These are phyloP conservation scores for Aspergillus persii DNA, from an alignment of 2,329 filamentous ascomycete species.

Conservation along the genomic window DNA sequence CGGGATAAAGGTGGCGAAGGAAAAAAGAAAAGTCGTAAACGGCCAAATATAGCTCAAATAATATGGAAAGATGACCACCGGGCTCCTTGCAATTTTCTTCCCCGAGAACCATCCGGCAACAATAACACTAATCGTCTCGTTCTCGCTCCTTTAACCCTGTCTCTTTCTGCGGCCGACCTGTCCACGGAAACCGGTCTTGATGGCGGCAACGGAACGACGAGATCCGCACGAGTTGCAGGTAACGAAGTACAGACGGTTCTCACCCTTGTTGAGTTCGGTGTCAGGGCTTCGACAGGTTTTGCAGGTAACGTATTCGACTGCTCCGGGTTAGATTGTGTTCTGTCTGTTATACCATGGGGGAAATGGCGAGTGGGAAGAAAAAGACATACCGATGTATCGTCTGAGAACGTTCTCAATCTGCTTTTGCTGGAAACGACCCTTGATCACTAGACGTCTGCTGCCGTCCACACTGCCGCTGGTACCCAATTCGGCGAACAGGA, in stretches of 20 bases:
- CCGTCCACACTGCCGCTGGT: conserved; percentile 95
- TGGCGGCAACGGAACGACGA: conserved; percentile 86
- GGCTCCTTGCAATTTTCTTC: conserved; percentile 8
- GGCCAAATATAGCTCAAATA: conserved; percentile 15
- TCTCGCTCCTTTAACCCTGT: conserved; percentile 62
- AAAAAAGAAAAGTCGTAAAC: conserved; percentile 13
- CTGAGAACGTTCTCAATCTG: conserved; percentile 96
- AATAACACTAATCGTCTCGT: not conserved
- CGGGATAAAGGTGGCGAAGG: conserved; percentile 5
- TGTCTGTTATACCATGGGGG: not conserved
- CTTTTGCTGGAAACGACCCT: conserved; percentile 99
- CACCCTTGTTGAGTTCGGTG: conserved; percentile 95
- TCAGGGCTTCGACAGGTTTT: conserved; percentile 96
- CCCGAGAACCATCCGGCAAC: conserved; percentile 4
- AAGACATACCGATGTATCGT: conserved; percentile 81
- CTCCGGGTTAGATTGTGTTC: not conserved
- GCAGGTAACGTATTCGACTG: conserved; percentile 96
- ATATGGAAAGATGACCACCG: conserved; percentile 10
- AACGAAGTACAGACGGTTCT: conserved; percentile 98
- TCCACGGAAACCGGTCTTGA: conserved; percentile 99
- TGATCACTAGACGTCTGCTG: conserved; percentile 90
- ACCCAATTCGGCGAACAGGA: conserved; percentile 96
- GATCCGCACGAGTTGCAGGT: conserved; percentile 88
- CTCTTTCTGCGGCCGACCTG: conserved; percentile 99
- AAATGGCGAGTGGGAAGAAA: not conserved